Evolutionary conservation across 441 rosid genomes (phyloP), one percentile per base, ranked within the genome.

Genomic region (Metrosideros polymorpha): DNA sequence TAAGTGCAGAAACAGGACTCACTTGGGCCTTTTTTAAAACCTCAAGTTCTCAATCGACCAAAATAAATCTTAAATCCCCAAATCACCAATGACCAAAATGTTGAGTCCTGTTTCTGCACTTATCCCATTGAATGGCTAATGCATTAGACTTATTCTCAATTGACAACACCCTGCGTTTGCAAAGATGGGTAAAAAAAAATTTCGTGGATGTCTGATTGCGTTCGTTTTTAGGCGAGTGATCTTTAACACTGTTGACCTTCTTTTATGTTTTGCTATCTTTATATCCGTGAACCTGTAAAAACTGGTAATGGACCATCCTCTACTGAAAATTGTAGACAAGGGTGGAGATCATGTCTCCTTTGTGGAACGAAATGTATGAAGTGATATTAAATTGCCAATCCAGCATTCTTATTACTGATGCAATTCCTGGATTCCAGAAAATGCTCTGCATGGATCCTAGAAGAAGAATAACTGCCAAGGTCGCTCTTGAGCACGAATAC

Each of bases 391-490:
- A 71, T 71, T 71, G 79, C n/a, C 25, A 63, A 35, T 66, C 3
- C 15, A 35, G 47, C n/a, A 71, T 71, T 71, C 79, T 71, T 39
- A 39, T 71, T 71, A 9, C 79, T 71, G 79, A 71, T 35, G 47
- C 79, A 22, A 39, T 39, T 71, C n/a, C 79, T 35, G 79, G 47
- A 47, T 84, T 63, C 43, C 86, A 85, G 87, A 79, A 56, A 85
- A 85, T 85, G 87, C 87, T 85, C 55, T 82, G 61, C 83, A 39
- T 85, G 66, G 84, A 85, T 79, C 87, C 87, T 55, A 54, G 76
- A 50, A 25, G 84, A 79, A 76, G 87, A 56, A 85, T 85, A 32
- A 85, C 84, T 43, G 87, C 87, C 39, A 53, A 61, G 84, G 55
- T n/a, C 0, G 87, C 87, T n/a, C 87, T 85, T 29, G 83, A 54